These are phyloP conservation scores for Penicillium goetzii DNA, from an alignment of 495 filamentous ascomycete species.

Conservation along the genomic window DNA sequence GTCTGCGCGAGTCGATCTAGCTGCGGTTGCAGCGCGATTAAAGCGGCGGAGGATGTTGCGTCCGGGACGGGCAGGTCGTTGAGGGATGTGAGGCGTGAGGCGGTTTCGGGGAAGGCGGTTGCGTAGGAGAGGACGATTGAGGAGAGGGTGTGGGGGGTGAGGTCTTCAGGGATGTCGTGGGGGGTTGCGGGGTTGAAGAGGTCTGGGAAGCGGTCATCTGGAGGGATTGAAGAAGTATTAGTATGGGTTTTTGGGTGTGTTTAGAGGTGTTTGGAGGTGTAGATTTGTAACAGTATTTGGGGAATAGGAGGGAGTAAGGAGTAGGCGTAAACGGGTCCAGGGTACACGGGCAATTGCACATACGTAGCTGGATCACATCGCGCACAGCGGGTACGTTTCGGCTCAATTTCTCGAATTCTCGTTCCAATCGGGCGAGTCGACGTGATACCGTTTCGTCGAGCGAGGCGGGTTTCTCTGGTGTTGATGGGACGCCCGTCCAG, in stretches of 20 bases:
- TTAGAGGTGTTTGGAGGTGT: not conserved
- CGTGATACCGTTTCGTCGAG: slow-evolving; percentile 51
- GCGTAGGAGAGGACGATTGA: slow-evolving; percentile 78
- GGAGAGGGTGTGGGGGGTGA: slow-evolving; percentile 49
- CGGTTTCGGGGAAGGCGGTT: slow-evolving; percentile 71
- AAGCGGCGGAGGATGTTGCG: slow-evolving; percentile 62
- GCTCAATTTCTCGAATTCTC: slow-evolving; percentile 55
- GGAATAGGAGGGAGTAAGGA: not conserved
- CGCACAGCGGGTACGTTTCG: slow-evolving; percentile 50
- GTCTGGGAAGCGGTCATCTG: slow-evolving; percentile 61
- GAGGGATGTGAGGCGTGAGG: slow-evolving; percentile 78
- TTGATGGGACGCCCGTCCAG: slow-evolving; percentile 46
- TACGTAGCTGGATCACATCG: slow-evolving; percentile 56
- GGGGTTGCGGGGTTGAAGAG: slow-evolving; percentile 54
- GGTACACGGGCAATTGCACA: slow-evolving; percentile 11
- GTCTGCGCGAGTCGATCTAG: slow-evolving; percentile 66
- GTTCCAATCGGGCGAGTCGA: slow-evolving; percentile 68
- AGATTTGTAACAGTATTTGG: too few species aligned
- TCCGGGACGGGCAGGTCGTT: slow-evolving; percentile 77
- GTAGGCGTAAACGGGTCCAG: not conserved
- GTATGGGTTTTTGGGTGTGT: not conserved
- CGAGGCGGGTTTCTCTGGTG: slow-evolving; percentile 42
- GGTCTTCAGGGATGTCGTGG: slow-evolving; percentile 45
- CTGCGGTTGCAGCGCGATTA: slow-evolving; percentile 72
- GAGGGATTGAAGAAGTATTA: not conserved